Percentiles rank a stretch among this genome's conserved stretches.
Conservation (phyloP, 352 stramenopile genomes). For the Thalassiosira ordinaria region DNA sequence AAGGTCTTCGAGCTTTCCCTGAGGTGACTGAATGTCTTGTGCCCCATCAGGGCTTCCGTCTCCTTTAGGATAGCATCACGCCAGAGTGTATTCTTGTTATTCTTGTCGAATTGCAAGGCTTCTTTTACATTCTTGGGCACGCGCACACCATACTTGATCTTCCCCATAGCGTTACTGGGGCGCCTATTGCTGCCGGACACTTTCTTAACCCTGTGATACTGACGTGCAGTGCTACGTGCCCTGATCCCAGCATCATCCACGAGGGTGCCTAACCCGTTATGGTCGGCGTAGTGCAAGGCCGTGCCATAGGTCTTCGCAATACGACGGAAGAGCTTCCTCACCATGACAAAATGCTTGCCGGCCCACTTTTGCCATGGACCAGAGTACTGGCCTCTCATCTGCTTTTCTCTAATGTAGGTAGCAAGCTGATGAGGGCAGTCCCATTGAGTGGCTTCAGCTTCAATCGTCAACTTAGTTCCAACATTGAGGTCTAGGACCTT, state of each 20-base stretch:
- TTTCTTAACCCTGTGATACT: too few relatives aligned
- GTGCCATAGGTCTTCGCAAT: not conserved
- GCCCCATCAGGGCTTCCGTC: too few relatives aligned
- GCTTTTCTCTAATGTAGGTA: not conserved
- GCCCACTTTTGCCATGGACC: not conserved
- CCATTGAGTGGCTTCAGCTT: not conserved
- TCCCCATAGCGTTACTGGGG: slow-evolving; percentile 26
- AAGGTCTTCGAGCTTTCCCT: too few relatives aligned
- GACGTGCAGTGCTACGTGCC: too few relatives aligned
- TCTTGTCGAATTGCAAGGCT: slow-evolving; percentile 45
- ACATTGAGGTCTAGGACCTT: not conserved
- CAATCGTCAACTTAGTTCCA: not conserved
- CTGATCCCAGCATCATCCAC: too few relatives aligned
- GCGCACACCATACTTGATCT: slow-evolving; percentile 69
- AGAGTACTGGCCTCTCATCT: not conserved
- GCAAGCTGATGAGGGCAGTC: not conserved
- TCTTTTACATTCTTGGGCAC: slow-evolving; percentile 53
- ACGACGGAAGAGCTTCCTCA: not conserved
- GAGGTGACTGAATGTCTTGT: too few relatives aligned
- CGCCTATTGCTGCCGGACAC: slow-evolving; percentile 5
- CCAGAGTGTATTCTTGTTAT: slow-evolving; percentile 63
- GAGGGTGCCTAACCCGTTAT: too few relatives aligned
- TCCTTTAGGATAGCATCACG: slow-evolving; percentile 59
- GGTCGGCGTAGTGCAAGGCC: too few relatives aligned
- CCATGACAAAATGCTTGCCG: not conserved